Evolutionary conservation across 306 rosid species (phyloP).

Genomic region (Fagus sylvatica): DNA sequence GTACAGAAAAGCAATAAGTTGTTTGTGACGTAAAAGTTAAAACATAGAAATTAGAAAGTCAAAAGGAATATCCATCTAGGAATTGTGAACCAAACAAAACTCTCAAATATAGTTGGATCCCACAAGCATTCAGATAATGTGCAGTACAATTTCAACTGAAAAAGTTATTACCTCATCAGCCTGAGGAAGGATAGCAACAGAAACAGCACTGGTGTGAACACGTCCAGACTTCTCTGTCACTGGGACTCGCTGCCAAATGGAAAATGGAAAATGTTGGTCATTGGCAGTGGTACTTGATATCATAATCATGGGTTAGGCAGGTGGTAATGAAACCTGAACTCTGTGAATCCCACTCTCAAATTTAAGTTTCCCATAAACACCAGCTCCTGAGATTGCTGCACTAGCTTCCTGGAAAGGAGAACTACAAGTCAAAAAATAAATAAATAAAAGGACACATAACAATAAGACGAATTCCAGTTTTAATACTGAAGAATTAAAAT

Average conservation of each 20-base stretch:
- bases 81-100: background rate
- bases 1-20: background rate
- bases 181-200: slow-evolving; percentile 96
- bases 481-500: slow-evolving; percentile 5
- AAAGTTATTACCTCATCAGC: slow-evolving; percentile 72
- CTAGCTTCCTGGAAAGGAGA: slow-evolving; percentile 69
- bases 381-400: slow-evolving; percentile 77
- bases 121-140: slow-evolving; percentile 17
- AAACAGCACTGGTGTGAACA: slow-evolving; percentile 91
- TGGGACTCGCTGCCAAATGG: slow-evolving; percentile 70
- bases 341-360: slow-evolving; percentile 97
- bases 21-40: background rate
- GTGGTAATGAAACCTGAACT: slow-evolving; percentile 68
- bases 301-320: slow-evolving; percentile 20
- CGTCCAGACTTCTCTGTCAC: slow-evolving; percentile 93
- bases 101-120: slow-evolving; percentile 1
- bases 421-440: slow-evolving; percentile 11
- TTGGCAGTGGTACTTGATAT: slow-evolving; percentile 11
- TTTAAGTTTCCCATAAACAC: slow-evolving; percentile 84
- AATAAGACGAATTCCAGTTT: slow-evolving; percentile 8
- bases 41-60: slow-evolving; percentile 6
- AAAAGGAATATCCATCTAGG: slow-evolving; percentile 8
- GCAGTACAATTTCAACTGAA: slow-evolving; percentile 11
- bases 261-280: slow-evolving; percentile 18
- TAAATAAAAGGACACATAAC: background rate